A percentile compares a stretch with the other conserved stretches of the same genome.
Evolutionary conservation across 306 rosid species (phyloP).

Genomic region (Lathyrus aphaca): DNA sequence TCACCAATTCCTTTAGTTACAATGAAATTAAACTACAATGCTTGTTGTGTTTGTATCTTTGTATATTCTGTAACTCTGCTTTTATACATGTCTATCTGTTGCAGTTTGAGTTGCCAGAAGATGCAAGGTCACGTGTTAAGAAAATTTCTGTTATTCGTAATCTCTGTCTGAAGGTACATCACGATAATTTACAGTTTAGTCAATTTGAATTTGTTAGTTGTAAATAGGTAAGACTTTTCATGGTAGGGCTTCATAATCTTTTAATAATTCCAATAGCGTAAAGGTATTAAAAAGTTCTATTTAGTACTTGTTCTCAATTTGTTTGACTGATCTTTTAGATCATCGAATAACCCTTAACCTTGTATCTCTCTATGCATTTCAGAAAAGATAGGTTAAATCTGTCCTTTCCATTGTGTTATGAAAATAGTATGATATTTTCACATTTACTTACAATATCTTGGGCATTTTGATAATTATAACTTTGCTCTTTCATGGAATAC

Average conservation of each 20-base stretch:
- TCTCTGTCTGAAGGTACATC: conserved; percentile 78
- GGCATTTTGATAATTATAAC: conserved; percentile 4
- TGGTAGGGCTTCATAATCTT: conserved; percentile 8
- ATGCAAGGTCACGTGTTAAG: conserved; percentile 67
- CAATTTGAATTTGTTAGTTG: conserved; percentile 25
- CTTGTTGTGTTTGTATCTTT: conserved; percentile 26
- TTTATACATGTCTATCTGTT: conserved; percentile 23
- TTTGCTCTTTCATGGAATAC: conserved; percentile 2
- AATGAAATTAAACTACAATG: neutral
- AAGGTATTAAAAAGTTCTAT: conserved; percentile 1
- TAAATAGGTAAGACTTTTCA: conserved; percentile 12
- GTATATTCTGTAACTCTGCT: conserved; percentile 19
- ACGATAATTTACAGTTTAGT: conserved; percentile 29
- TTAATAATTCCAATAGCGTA: conserved; percentile 2
- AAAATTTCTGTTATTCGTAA: conserved; percentile 85
- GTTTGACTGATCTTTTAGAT: neutral
- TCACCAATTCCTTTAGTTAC: neutral
- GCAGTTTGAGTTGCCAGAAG: conserved; percentile 86
- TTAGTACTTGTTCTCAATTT: neutral
- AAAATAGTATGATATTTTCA: neutral
- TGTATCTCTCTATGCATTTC: neutral
- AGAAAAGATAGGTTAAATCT: neutral
- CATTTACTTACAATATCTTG: neutral
- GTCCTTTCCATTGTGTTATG: neutral
- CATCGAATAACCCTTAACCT: neutral